Evolutionary conservation across 2,329 filamentous ascomycete species (phyloP).

Genomic region (Aspergillus puulaauensis): DNA sequence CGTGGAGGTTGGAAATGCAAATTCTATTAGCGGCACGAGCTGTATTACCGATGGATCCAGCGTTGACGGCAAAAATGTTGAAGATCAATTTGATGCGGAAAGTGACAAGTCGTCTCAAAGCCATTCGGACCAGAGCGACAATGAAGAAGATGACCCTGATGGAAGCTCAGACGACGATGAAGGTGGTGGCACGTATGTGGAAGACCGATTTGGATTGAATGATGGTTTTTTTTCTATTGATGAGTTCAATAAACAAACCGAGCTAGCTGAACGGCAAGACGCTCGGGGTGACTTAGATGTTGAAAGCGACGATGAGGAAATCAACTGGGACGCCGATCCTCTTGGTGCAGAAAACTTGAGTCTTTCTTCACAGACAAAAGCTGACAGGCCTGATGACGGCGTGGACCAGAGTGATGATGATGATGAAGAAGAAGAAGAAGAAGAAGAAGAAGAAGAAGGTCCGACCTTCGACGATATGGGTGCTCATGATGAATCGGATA

Average conservation of each 20-base stretch:
- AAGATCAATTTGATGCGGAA: background rate
- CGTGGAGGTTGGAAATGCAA: slow-evolving; percentile 17
- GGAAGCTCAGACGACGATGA: slow-evolving; percentile 28
- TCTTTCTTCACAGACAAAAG: slow-evolving; percentile 7
- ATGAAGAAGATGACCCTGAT: slow-evolving; percentile 22
- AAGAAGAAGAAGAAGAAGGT: slow-evolving; percentile 50
- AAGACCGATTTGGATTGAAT: slow-evolving; percentile 83
- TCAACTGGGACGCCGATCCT: slow-evolving; percentile 86
- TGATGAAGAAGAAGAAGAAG: slow-evolving; percentile 67
- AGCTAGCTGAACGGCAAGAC: slow-evolving; percentile 85
- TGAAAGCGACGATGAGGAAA: slow-evolving; percentile 74
- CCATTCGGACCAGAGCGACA: slow-evolving; percentile 13
- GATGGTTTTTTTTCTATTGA: slow-evolving; percentile 98
- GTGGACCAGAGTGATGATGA: slow-evolving; percentile 59
- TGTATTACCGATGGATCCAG: slow-evolving; percentile 13
- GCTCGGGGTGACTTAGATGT: slow-evolving; percentile 70
- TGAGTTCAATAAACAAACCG: slow-evolving; percentile 91
- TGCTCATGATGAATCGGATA: slow-evolving; percentile 64
- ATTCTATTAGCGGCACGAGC: slow-evolving; percentile 15
- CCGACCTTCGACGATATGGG: slow-evolving; percentile 82
- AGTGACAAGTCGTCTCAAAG: slow-evolving; percentile 9
- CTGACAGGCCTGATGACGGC: slow-evolving; percentile 50
- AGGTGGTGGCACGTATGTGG: slow-evolving; percentile 55
- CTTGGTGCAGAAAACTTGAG: slow-evolving; percentile 42
- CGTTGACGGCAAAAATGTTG: slow-evolving; percentile 17